Base-by-base conservation (phyloP, 352 stramenopile genomes). In the Discostella stelligera region DNA sequence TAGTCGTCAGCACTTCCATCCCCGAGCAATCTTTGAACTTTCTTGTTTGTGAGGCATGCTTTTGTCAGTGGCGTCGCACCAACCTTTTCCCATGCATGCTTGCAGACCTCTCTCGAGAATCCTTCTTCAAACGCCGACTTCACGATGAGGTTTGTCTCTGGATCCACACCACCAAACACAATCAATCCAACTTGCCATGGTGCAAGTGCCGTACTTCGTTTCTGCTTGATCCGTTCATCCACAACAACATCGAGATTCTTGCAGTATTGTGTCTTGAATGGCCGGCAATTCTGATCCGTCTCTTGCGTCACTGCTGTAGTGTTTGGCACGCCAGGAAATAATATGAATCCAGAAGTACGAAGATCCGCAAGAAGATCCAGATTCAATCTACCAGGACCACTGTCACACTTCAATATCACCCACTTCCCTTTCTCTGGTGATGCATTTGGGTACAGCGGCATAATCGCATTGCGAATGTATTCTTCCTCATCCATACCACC, bases 241-340 rank as follows among this genome's bases (percentile, higher is more conserved):
- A 53, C 46, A 3, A 53, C 46, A 2, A 11, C 3, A 18, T 53
- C 46, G n/a, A n/a, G n/a, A n/a, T n/a, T n/a, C n/a, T n/a, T n/a
- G n/a, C n/a, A n/a, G n/a, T n/a, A n/a, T n/a, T n/a, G n/a, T n/a
- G n/a, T n/a, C n/a, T n/a, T n/a, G n/a, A n/a, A n/a, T n/a, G n/a
- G n/a, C n/a, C n/a, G n/a, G n/a, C n/a, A n/a, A n/a, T n/a, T n/a
- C n/a, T n/a, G n/a, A n/a, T n/a, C n/a, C n/a, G n/a, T n/a, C n/a
- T n/a, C n/a, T n/a, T n/a, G n/a, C 46, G 46, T 11, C 4, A 53
- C n/a, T n/a, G n/a, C n/a, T n/a, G n/a, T n/a, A n/a, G n/a, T n/a
- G n/a, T n/a, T n/a, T n/a, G n/a, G n/a, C 46, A 53, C 46, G n/a
- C 46, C 46, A 5, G 46, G 46, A 53, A 53, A 53, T 18, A 53